phyloP scores from a whole-genome alignment of 495 filamentous ascomycete species.

The Lasiosphaeris hirsuta region DNA sequence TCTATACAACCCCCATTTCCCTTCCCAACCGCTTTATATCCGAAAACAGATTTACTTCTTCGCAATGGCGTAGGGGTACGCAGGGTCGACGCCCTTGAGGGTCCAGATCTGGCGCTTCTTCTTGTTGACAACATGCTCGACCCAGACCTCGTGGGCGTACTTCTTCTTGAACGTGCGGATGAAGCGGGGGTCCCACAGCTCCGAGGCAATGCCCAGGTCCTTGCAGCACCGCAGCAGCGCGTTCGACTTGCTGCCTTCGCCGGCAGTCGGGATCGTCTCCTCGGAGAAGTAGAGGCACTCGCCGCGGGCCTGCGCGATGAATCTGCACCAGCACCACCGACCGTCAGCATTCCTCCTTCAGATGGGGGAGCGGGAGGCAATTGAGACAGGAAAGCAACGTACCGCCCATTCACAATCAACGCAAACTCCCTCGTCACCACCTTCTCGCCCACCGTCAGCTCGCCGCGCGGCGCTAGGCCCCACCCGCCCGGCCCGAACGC shows the following conservation, averaged over 20 bases:
- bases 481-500: conserved; percentile 96
- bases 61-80: conserved; percentile 59
- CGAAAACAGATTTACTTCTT: conserved; percentile 8
- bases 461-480: conserved; percentile 87
- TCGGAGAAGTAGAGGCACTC: conserved; percentile 93
- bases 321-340: conserved; percentile 43
- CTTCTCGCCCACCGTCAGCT: conserved; percentile 85
- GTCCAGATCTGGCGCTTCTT: conserved; percentile 84
- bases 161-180: conserved; percentile 66
- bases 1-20: neutral
- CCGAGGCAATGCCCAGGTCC: conserved; percentile 89
- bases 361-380: neutral
- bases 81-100: conserved; percentile 76
- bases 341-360: neutral
- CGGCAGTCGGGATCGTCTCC: conserved; percentile 92
- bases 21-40: neutral
- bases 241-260: conserved; percentile 96
- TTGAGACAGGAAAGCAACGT: conserved; percentile 32
- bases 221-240: conserved; percentile 97
- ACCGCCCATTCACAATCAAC: conserved; percentile 86
- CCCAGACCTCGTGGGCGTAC: conserved; percentile 70
- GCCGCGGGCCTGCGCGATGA: conserved; percentile 88
- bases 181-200: conserved; percentile 94
- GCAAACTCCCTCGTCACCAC: conserved; percentile 94
- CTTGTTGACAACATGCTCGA: conserved; percentile 63